phyloP scores from a whole-genome alignment of 129 eudicot genomes.

The Lactuca saligna region DNA sequence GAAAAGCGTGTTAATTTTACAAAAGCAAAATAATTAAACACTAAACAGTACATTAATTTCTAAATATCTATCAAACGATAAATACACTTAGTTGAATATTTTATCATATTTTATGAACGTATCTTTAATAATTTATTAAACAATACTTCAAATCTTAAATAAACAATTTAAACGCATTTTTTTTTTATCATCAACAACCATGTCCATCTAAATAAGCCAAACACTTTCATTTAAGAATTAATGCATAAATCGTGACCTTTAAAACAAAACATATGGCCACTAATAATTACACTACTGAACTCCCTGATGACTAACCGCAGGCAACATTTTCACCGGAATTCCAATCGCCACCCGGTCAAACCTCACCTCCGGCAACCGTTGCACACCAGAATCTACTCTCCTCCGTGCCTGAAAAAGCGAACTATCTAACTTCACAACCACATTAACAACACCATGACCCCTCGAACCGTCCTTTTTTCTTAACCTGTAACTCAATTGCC shows the following conservation, averaged over 20 bases:
- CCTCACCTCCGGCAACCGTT: conserved; percentile 18
- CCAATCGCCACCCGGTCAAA: conserved; percentile 39
- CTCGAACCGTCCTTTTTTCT: conserved; percentile 56
- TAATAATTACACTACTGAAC: background rate
- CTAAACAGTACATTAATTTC: no score
- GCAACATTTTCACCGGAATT: conserved; percentile 36
- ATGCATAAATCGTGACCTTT: background rate
- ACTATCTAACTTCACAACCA: conserved; percentile 43
- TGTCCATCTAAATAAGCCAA: background rate
- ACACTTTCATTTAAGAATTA: no score
- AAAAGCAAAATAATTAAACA: no score
- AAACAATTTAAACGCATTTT: background rate
- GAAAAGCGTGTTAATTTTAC: background rate
- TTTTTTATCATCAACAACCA: background rate
- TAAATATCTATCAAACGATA: no score
- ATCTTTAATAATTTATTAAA: no score
- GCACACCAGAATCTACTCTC: background rate
- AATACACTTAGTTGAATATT: no score
- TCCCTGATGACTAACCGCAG: conserved; percentile 11
- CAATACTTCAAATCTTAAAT: background rate
- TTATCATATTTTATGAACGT: no score
- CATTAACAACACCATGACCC: conserved; percentile 55
- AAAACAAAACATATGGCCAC: background rate
- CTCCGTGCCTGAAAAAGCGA: conserved; percentile 10
- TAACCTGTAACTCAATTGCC: conserved; percentile 57